These are phyloP conservation scores for Alnus rubra DNA, from an alignment of 306 rosid species.

Conservation along the genomic window DNA sequence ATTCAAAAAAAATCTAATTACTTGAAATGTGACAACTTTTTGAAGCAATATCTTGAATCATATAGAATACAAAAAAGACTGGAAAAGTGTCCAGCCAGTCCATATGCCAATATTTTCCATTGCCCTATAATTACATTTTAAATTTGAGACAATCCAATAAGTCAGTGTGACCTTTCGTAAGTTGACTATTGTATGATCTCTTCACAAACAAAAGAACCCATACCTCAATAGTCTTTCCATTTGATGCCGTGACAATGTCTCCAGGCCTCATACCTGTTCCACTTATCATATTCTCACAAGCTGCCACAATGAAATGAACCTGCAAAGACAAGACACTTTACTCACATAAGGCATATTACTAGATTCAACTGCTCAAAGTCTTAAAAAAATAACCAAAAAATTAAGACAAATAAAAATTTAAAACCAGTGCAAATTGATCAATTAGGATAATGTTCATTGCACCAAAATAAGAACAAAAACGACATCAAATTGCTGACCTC, in stretches of 20 bases:
- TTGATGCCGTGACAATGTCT: slow-evolving; percentile 94
- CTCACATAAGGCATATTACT: background rate
- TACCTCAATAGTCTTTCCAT: slow-evolving; percentile 99
- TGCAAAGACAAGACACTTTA: slow-evolving; percentile 38
- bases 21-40: background rate
- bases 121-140: background rate
- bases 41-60: background rate
- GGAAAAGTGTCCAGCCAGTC: background rate
- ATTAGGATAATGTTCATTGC: background rate
- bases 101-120: background rate
- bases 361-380: slow-evolving; percentile 18
- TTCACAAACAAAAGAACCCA: slow-evolving; percentile 19
- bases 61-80: background rate
- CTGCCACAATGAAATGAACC: slow-evolving; percentile 97
- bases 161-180: background rate
- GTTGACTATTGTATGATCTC: background rate
- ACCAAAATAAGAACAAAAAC: slow-evolving; percentile 16
- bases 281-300: slow-evolving; percentile 99
- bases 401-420: slow-evolving; percentile 4
- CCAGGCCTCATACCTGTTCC: slow-evolving; percentile 99
- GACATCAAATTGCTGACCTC: slow-evolving; percentile 59
- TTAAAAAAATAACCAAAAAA: slow-evolving; percentile 1
- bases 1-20: background rate
- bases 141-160: background rate
- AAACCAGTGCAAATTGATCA: slow-evolving; percentile 5